Base-by-base conservation (phyloP, 495 filamentous ascomycete species). In the Aspergillus saccharolyticus region DNA sequence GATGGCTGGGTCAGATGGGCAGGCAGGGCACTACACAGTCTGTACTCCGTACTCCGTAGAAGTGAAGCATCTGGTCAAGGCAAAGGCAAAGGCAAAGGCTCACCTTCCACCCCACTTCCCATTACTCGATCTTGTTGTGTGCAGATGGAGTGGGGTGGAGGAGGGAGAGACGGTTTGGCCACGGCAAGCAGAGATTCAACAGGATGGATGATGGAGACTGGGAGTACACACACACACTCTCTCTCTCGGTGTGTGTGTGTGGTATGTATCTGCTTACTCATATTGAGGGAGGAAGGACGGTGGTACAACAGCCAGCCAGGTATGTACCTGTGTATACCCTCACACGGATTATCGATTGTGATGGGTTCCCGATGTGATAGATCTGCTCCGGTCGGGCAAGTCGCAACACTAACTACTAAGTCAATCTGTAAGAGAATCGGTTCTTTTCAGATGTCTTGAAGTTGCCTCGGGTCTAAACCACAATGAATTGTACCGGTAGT, bases 111-210 rank as follows among this genome's bases (percentile, higher is more conserved):
- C 44, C 44, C 44, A 47, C 44, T 47, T 10, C 1, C 44, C 44
- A 47, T 47, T 47, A 47, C 44, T 47, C 19, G 44, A 47, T 47
- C 44, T 47, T 47, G 44, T 21, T 47, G 17, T 20, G 44, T 47
- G 44, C 44, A 47, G 44, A 20, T 47, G 44, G 22, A n/a, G 44
- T 21, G 44, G 44, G 44, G 44, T 19, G 19, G 2, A 16, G n/a
- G 21, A 14, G 6, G 21, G 46, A 14, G 46, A 24, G 20, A n/a
- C n/a, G n/a, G 8, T 20, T 49, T 49, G 16, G 46, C 21, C 33
- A 39, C 33, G 33, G 33, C 33, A 39, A 39, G 12, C 7, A 6
- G 2, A 39, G 33, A 39, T 39, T 39, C 5, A 12, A 39, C 33
- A 39, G 33, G 33, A 15, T 39, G 33, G 10, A 39, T 9, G 33